Evolutionary conservation across 177 flowering plant genomes (phyloP).

Genomic region (Vitis hybrid): DNA sequence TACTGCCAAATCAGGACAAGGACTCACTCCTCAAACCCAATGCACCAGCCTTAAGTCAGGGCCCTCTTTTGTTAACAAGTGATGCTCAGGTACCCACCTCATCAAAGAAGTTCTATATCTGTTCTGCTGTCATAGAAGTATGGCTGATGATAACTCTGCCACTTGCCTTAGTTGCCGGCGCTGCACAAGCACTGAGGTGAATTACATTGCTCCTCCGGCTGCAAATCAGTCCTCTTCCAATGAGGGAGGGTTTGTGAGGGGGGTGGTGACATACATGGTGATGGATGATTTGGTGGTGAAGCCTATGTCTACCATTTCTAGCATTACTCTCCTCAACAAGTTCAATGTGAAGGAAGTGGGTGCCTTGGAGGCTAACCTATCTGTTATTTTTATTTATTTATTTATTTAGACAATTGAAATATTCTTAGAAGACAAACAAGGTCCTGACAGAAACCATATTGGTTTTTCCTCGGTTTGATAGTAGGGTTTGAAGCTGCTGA

Average conservation of each 20-base stretch:
- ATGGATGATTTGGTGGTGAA: constrained; percentile 28
- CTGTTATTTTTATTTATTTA: too few relatives aligned
- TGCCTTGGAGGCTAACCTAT: constrained; percentile 15
- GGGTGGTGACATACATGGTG: constrained; percentile 28
- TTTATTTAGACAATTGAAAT: too few relatives aligned
- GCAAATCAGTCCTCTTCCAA: not conserved
- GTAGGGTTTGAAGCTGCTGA: constrained; percentile 11
- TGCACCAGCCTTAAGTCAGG: not conserved
- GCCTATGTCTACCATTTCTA: constrained; percentile 33
- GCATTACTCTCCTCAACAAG: constrained; percentile 21
- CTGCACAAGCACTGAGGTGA: too few relatives aligned
- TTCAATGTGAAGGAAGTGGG: constrained; percentile 22
- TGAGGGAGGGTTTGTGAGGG: constrained; percentile 30
- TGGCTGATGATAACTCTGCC: not conserved
- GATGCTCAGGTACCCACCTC: not conserved
- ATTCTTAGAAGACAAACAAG: too few relatives aligned
- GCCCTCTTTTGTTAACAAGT: not conserved
- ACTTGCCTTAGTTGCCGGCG: too few relatives aligned
- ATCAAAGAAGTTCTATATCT: not conserved
- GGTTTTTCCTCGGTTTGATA: not conserved
- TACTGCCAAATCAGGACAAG: constrained; percentile 11
- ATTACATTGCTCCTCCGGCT: too few relatives aligned
- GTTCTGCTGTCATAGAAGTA: not conserved
- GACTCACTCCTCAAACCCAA: constrained; percentile 9
- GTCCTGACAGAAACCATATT: not conserved